Conservation (phyloP, 2,329 filamentous ascomycete species). For the Biscogniauxia mediterranea region DNA sequence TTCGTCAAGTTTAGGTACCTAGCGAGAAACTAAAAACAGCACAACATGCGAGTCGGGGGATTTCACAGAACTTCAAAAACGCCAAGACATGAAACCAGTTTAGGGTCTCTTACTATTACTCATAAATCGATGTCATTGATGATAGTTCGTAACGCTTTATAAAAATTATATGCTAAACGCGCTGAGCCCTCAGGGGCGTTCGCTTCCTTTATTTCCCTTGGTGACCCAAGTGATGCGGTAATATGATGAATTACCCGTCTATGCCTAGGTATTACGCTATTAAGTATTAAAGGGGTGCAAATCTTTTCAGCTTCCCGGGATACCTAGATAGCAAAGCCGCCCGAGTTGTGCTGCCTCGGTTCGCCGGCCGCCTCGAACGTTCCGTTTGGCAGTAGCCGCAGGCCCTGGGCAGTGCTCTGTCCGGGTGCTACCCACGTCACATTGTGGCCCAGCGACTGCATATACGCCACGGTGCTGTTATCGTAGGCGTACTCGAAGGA, state of each 20-base stretch:
- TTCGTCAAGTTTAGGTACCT: too few relatives aligned
- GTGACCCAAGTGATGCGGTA: not conserved
- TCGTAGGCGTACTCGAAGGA: slow-evolving; percentile 72
- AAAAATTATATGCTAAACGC: not conserved
- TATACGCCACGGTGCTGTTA: slow-evolving; percentile 64
- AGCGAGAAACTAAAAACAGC: too few relatives aligned
- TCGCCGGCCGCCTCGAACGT: slow-evolving; percentile 79
- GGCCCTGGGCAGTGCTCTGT: slow-evolving; percentile 68
- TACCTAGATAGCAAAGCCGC: slow-evolving; percentile 54
- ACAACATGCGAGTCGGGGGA: too few relatives aligned
- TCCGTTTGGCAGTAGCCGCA: slow-evolving; percentile 62
- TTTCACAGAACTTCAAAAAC: too few relatives aligned
- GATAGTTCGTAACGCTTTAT: not conserved
- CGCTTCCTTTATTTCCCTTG: not conserved
- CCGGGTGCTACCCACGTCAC: slow-evolving; percentile 68
- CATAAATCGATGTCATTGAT: not conserved
- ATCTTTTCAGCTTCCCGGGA: not conserved
- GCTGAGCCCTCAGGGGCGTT: too few relatives aligned
- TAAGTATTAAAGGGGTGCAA: slow-evolving; percentile 2
- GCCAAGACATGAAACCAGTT: too few relatives aligned
- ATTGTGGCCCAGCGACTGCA: slow-evolving; percentile 69
- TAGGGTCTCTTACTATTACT: too few relatives aligned
- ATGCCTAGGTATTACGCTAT: slow-evolving; percentile 4
- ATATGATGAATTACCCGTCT: not conserved
- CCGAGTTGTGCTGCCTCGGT: slow-evolving; percentile 74